phyloP scores from a whole-genome alignment of 345 rosid species.

The Jatropha curcas region DNA sequence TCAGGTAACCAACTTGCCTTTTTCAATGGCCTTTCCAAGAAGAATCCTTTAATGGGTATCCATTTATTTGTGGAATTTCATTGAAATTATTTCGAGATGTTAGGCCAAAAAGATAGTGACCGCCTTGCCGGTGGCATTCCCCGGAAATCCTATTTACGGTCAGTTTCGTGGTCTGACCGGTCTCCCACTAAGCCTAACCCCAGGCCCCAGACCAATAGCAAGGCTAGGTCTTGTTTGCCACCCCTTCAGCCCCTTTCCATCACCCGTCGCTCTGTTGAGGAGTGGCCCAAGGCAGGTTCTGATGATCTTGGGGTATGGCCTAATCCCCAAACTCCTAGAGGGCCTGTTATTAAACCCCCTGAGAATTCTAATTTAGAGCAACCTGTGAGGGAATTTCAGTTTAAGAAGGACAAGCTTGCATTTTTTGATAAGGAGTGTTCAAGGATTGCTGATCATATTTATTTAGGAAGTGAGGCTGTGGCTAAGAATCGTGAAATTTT shows the following conservation, averaged over 20 bases:
- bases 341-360: constrained; percentile 27
- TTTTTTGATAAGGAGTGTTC: constrained; percentile 73
- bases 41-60: constrained; percentile 41
- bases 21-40: constrained; percentile 39
- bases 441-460: constrained; percentile 64
- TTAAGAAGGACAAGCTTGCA: constrained; percentile 66
- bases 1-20: constrained; percentile 20
- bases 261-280: constrained; percentile 48
- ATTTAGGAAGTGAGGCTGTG: constrained; percentile 70
- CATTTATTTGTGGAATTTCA: constrained; percentile 27
- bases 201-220: constrained; percentile 42
- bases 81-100: constrained; percentile 36
- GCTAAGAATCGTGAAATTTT: constrained; percentile 63
- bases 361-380: constrained; percentile 28
- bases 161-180: constrained; percentile 66
- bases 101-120: constrained; percentile 44
- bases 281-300: constrained; percentile 72
- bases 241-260: constrained; percentile 63
- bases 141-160: constrained; percentile 54
- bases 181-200: constrained; percentile 50
- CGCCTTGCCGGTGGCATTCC: constrained; percentile 28
- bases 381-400: constrained; percentile 52
- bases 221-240: constrained; percentile 54
- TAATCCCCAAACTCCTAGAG: constrained; percentile 64
- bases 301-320: constrained; percentile 87